Percentiles rank a stretch among this genome's conserved stretches.
phyloP scores from a whole-genome alignment of 257 asterid species.

The Nicotiana knightiana region DNA sequence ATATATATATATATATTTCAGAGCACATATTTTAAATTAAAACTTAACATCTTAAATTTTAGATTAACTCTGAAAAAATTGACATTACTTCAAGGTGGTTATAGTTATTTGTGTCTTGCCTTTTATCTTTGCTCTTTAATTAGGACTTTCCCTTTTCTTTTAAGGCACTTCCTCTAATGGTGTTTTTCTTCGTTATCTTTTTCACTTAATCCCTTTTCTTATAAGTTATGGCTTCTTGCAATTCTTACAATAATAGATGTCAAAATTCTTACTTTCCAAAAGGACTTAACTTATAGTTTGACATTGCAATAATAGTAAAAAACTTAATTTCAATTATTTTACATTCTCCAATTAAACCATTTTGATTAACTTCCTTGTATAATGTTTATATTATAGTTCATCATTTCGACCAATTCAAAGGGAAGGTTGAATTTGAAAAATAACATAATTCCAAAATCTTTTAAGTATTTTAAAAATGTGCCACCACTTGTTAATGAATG shows the following conservation, averaged over 20 bases:
- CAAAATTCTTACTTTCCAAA: neutral
- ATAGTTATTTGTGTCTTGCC: neutral
- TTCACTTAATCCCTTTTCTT: neutral
- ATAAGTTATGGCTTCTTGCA: neutral
- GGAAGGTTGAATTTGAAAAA: neutral
- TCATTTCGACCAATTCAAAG: neutral
- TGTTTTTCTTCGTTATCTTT: neutral
- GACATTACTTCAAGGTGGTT: no score
- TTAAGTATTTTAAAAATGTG: neutral
- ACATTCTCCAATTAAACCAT: neutral
- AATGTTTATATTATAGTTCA: neutral
- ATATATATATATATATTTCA: neutral
- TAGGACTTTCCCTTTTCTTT: neutral
- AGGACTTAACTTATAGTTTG: neutral
- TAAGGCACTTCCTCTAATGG: neutral
- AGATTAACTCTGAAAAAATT: no score
- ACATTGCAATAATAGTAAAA: neutral
- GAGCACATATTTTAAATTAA: neutral
- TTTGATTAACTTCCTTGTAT: neutral
- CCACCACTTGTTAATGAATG: neutral
- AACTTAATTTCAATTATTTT: neutral
- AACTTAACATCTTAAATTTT: neutral
- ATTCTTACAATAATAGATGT: neutral
- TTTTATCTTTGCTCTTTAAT: neutral
- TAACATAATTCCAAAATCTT: neutral